These are phyloP conservation scores for Claviceps spartinae DNA, from an alignment of 2,329 filamentous ascomycete species.

Conservation along the genomic window DNA sequence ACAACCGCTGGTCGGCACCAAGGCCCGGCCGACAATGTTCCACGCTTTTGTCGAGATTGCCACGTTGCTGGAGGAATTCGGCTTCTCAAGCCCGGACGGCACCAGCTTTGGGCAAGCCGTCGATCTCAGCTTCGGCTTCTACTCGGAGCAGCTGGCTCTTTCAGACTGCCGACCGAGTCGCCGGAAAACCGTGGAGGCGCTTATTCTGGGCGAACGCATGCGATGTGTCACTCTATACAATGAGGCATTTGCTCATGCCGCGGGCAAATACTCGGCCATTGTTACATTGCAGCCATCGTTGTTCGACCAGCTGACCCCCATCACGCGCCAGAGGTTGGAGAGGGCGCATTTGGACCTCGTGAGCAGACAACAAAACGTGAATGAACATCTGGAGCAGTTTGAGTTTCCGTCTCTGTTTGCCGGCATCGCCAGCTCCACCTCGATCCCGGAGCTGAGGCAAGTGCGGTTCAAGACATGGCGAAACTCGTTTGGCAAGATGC, in stretches of 20 bases:
- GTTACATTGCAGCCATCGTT: constrained; percentile 53
- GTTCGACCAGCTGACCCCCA: constrained; percentile 53
- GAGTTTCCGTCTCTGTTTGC: constrained; percentile 85
- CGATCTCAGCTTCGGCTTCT: constrained; percentile 55
- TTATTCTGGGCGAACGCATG: constrained; percentile 83
- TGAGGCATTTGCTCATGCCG: constrained; percentile 82
- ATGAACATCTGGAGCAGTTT: constrained; percentile 67
- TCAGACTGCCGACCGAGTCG: constrained; percentile 69
- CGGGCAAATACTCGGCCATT: constrained; percentile 71
- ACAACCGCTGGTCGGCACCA: constrained; percentile 48
- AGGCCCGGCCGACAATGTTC: constrained; percentile 36
- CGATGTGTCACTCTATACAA: constrained; percentile 71
- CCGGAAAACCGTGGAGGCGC: constrained; percentile 78
- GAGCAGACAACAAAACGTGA: constrained; percentile 56
- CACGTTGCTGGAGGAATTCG: constrained; percentile 39
- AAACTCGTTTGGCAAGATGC: constrained; percentile 57
- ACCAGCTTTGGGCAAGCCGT: constrained; percentile 46
- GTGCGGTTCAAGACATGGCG: constrained; percentile 81
- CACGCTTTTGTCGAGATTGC: constrained; percentile 41
- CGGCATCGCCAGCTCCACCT: constrained; percentile 75
- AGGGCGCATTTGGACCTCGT: constrained; percentile 69
- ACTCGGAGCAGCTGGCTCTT: constrained; percentile 62
- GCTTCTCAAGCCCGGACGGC: constrained; percentile 42
- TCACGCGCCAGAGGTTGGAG: constrained; percentile 68
- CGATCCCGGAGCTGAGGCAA: constrained; percentile 58